Evolutionary conservation across 2,329 filamentous ascomycete species (phyloP).

Genomic region (Ceratocystiopsis brevicomis): DNA sequence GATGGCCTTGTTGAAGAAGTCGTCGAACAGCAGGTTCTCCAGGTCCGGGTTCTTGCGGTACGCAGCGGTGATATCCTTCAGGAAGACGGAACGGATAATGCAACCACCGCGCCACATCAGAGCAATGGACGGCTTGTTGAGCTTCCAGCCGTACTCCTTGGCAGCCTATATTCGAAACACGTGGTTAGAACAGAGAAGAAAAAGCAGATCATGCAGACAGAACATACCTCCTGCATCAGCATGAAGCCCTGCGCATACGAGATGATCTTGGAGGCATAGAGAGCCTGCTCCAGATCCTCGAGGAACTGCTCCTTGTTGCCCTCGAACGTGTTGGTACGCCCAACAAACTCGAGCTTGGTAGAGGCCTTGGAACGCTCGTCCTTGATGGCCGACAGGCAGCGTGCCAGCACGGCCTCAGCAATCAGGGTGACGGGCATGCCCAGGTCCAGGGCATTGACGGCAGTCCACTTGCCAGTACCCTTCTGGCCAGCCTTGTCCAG

Average conservation of each 20-base stretch:
- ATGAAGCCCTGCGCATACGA: constrained; percentile 99
- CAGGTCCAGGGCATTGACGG: constrained; percentile 95
- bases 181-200: neutral
- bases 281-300: constrained; percentile 91
- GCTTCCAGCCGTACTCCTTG: constrained; percentile 92
- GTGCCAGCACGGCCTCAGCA: constrained; percentile 86
- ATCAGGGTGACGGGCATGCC: constrained; percentile 98
- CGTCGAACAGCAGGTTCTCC: constrained; percentile 94
- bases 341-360: constrained; percentile 51
- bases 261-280: constrained; percentile 99
- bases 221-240: constrained; percentile 87
- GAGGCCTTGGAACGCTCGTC: constrained; percentile 73
- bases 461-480: constrained; percentile 99
- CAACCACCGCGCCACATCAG: constrained; percentile 99
- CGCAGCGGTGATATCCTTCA: constrained; percentile 96
- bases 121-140: constrained; percentile 99
- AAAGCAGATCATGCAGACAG: neutral
- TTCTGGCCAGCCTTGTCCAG: constrained; percentile 97
- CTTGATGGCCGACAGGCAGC: constrained; percentile 90
- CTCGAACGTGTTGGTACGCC: constrained; percentile 62
- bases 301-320: constrained; percentile 89
- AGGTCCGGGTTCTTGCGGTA: constrained; percentile 90
- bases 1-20: constrained; percentile 99
- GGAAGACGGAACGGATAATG: constrained; percentile 99
- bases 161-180: constrained; percentile 43